Evolutionary conservation across 257 asterid species (phyloP).

Genomic region (Solanum ahanhuiri): DNA sequence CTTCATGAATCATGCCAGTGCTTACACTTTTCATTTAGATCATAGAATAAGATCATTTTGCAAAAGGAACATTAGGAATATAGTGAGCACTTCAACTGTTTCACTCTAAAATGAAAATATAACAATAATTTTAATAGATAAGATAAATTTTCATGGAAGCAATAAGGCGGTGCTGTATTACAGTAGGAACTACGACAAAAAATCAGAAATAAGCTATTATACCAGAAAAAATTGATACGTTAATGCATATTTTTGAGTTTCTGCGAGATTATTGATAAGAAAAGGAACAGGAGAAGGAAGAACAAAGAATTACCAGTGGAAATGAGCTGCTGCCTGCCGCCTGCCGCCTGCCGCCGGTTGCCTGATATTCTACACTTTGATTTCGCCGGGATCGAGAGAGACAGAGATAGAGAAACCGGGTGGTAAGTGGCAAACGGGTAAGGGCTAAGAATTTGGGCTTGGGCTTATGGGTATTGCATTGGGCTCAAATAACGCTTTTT

Average conservation of each 20-base stretch:
- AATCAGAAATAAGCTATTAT: neutral
- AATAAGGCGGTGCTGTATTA: neutral
- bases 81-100: neutral
- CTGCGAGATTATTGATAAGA: neutral
- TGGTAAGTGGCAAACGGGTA: neutral
- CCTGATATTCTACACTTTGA: conserved; percentile 25
- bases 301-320: conserved; percentile 20
- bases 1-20: neutral
- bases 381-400: neutral
- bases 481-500: neutral
- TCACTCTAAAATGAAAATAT: neutral
- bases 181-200: neutral
- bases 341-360: conserved; percentile 27
- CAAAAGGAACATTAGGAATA: neutral
- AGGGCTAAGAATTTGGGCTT: neutral
- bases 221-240: neutral
- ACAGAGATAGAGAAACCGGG: neutral
- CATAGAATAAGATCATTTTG: neutral
- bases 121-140: neutral
- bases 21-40: neutral
- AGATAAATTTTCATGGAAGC: neutral
- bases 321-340: neutral
- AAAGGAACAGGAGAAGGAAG: neutral
- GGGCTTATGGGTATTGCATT: neutral
- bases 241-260: neutral